phyloP scores from a whole-genome alignment of 345 rosid species.

The Hirschfeldia incana region DNA sequence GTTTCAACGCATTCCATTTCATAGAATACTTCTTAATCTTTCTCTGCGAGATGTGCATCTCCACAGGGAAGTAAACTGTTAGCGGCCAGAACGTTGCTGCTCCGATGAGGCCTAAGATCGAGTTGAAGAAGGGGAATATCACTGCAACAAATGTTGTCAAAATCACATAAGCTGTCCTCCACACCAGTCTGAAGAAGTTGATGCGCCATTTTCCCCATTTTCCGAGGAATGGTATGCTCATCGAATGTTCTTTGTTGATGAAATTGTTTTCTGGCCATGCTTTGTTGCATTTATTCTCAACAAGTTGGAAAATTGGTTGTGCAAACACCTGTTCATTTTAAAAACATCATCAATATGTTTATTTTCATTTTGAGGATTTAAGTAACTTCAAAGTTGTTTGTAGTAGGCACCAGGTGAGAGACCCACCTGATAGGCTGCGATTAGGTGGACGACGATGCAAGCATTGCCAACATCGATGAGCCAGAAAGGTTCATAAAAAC shows the following conservation, averaged over 20 bases:
- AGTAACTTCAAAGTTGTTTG: not conserved
- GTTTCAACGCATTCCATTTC: slow-evolving; percentile 67
- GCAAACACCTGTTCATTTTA: slow-evolving; percentile 56
- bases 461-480: slow-evolving; percentile 75
- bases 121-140: slow-evolving; percentile 91
- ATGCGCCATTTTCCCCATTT: slow-evolving; percentile 51
- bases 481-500: slow-evolving; percentile 89
- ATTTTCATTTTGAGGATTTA: not conserved
- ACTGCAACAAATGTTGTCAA: slow-evolving; percentile 66
- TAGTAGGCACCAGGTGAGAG: not conserved
- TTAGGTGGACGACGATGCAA: slow-evolving; percentile 76
- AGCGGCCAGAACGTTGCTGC: slow-evolving; percentile 81
- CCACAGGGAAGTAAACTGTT: slow-evolving; percentile 80
- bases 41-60: slow-evolving; percentile 70
- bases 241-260: slow-evolving; percentile 51
- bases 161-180: slow-evolving; percentile 77
- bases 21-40: slow-evolving; percentile 51
- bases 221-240: slow-evolving; percentile 47
- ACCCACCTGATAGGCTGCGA: slow-evolving; percentile 79
- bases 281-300: slow-evolving; percentile 50
- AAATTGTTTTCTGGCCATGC: slow-evolving; percentile 65
- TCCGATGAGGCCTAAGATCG: slow-evolving; percentile 75
- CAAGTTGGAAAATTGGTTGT: slow-evolving; percentile 63
- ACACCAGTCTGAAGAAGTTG: slow-evolving; percentile 63
- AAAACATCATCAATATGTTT: not conserved